phyloP scores from a whole-genome alignment of 179 eudicot species.

The Patellifolia procumbens region DNA sequence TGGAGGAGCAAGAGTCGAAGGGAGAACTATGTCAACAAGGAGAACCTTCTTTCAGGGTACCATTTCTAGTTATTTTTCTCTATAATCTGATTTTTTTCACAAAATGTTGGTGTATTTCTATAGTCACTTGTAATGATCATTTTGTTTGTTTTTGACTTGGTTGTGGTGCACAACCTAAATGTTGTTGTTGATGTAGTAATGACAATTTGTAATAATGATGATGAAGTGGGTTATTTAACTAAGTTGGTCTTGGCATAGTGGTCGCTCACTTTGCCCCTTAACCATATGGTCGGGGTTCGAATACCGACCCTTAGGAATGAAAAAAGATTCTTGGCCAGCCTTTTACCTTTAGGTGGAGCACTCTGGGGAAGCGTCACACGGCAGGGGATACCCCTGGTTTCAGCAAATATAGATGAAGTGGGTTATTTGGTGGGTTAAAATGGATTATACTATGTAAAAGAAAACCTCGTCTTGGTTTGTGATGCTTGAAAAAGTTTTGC shows the following conservation, averaged over 20 bases:
- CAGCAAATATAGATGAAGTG: not conserved
- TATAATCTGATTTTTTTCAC: not conserved
- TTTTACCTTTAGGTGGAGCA: too few species aligned
- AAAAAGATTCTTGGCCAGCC: too few species aligned
- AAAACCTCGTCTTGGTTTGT: not conserved
- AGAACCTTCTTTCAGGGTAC: constrained; percentile 24
- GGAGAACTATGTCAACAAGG: not conserved
- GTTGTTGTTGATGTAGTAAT: not conserved
- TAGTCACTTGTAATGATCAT: too few species aligned
- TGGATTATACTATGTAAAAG: not conserved
- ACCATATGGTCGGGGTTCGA: too few species aligned
- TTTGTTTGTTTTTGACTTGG: not conserved
- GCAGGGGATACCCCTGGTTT: too few species aligned
- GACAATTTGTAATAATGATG: too few species aligned
- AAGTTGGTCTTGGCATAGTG: too few species aligned
- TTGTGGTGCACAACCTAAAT: not conserved
- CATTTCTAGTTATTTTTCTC: not conserved
- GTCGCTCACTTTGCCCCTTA: too few species aligned
- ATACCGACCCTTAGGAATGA: too few species aligned
- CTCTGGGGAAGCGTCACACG: too few species aligned
- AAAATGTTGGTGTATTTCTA: too few species aligned
- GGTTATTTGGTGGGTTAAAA: constrained; percentile 2
- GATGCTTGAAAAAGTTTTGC: not conserved
- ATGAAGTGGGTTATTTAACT: not conserved
- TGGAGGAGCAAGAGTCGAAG: constrained; percentile 26